Evolutionary conservation across 2,329 filamentous ascomycete genomes (phyloP).

Genomic region (Mariannaea elegans): DNA sequence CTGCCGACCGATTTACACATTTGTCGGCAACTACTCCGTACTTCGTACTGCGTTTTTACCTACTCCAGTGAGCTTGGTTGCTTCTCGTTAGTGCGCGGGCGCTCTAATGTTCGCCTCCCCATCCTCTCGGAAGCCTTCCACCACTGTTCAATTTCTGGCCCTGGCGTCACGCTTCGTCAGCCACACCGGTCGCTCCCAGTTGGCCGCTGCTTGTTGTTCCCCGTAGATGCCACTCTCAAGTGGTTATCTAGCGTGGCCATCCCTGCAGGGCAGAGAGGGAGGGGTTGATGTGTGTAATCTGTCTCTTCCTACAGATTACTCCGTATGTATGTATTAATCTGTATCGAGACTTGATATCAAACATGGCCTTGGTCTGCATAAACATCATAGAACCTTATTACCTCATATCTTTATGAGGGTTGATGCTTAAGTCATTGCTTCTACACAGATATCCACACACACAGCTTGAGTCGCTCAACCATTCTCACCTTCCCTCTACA

Average conservation of each 20-base stretch:
- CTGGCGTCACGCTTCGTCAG: constrained; percentile 6
- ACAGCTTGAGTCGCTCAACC: too few relatives aligned
- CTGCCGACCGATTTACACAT: not conserved
- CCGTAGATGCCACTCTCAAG: not conserved
- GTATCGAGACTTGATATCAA: too few relatives aligned
- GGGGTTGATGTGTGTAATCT: not conserved
- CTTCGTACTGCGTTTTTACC: not conserved
- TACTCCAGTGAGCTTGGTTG: not conserved
- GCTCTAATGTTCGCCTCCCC: not conserved
- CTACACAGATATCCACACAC: too few relatives aligned
- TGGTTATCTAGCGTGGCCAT: not conserved
- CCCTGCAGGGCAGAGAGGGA: not conserved
- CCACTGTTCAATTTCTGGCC: constrained; percentile 4
- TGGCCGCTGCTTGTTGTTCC: not conserved
- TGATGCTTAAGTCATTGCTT: too few relatives aligned
- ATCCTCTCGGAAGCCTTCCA: not conserved
- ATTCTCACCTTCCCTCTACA: too few relatives aligned
- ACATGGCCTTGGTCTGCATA: too few relatives aligned
- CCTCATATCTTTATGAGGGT: too few relatives aligned
- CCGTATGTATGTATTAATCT: too few relatives aligned
- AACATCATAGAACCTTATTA: too few relatives aligned
- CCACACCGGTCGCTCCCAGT: constrained; percentile 3
- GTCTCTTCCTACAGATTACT: too few relatives aligned
- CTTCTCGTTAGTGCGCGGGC: not conserved
- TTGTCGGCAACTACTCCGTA: not conserved